A percentile compares a stretch with the other conserved stretches of the same genome.
Evolutionary conservation across 148 eudicot genomes (phyloP).

Genomic region (Linanthus parryae): DNA sequence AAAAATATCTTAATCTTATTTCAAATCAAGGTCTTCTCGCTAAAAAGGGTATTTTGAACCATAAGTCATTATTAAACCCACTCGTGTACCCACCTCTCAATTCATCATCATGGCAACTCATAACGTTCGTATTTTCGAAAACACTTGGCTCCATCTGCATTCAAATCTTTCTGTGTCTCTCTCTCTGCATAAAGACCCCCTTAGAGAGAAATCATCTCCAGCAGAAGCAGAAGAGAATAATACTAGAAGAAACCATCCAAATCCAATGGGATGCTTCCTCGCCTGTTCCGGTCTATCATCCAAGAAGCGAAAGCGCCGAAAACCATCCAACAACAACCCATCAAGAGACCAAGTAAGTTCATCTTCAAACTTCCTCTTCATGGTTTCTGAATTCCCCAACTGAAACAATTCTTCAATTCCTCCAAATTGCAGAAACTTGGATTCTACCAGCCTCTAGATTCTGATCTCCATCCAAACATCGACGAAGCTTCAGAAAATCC

Average conservation of each 20-base stretch:
- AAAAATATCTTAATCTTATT: too few species aligned
- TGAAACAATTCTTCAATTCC: background rate
- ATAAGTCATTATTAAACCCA: constrained; percentile 10
- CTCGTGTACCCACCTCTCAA: constrained; percentile 21
- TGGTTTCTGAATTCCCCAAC: background rate
- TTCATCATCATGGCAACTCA: constrained; percentile 13
- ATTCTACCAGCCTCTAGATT: constrained; percentile 43
- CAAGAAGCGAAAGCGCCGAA: constrained; percentile 42
- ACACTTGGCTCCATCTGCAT: background rate
- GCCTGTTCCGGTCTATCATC: constrained; percentile 64
- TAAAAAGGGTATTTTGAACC: too few species aligned
- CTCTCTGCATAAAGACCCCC: background rate
- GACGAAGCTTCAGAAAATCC: constrained; percentile 5
- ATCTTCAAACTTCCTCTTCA: background rate
- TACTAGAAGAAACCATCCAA: background rate
- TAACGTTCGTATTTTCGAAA: constrained; percentile 30
- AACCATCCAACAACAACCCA: constrained; percentile 14
- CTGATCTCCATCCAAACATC: constrained; percentile 16
- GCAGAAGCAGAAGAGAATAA: background rate
- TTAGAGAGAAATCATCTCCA: background rate
- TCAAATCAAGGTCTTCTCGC: too few species aligned
- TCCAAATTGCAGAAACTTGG: constrained; percentile 35
- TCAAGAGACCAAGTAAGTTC: constrained; percentile 28
- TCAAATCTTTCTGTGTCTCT: constrained; percentile 2
- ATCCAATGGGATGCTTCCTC: constrained; percentile 70